Percentiles rank a stretch among this genome's conserved stretches.
These are phyloP conservation scores for Sideroxylon spinosum DNA, from an alignment of 179 eudicot species.

Conservation along the genomic window DNA sequence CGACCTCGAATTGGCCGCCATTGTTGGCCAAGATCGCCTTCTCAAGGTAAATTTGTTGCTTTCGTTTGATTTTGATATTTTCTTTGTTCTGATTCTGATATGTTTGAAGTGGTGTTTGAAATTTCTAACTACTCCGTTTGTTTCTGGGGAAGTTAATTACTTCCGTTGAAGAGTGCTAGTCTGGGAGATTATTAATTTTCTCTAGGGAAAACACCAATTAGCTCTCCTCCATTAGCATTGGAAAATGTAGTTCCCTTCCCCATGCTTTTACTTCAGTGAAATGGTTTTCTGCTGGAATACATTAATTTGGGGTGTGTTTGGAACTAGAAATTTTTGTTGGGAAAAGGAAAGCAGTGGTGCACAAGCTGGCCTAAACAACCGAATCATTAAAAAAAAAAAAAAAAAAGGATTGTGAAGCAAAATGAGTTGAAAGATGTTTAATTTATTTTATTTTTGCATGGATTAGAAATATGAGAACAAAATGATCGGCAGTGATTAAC, in stretches of 20 bases:
- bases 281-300: too few species aligned
- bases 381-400: too few species aligned
- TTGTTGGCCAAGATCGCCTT: slow-evolving; percentile 26
- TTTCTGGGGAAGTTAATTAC: background rate
- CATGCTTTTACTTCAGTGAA: background rate
- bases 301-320: too few species aligned
- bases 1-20: background rate
- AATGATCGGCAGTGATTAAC: too few species aligned
- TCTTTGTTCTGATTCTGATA: background rate
- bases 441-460: too few species aligned
- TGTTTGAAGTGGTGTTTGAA: background rate
- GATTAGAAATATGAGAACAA: too few species aligned
- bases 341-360: too few species aligned
- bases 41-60: slow-evolving; percentile 15
- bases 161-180: background rate
- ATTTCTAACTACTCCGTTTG: background rate
- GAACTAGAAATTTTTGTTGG: too few species aligned
- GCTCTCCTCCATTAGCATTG: background rate
- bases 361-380: too few species aligned
- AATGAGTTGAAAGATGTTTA: too few species aligned
- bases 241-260: background rate
- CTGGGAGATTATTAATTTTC: background rate
- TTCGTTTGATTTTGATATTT: too few species aligned
- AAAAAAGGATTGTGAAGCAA: too few species aligned
- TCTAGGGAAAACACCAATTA: background rate